Evolutionary conservation across 2,329 filamentous ascomycete species (phyloP).

Genomic region (Cladophialophora psammophila): DNA sequence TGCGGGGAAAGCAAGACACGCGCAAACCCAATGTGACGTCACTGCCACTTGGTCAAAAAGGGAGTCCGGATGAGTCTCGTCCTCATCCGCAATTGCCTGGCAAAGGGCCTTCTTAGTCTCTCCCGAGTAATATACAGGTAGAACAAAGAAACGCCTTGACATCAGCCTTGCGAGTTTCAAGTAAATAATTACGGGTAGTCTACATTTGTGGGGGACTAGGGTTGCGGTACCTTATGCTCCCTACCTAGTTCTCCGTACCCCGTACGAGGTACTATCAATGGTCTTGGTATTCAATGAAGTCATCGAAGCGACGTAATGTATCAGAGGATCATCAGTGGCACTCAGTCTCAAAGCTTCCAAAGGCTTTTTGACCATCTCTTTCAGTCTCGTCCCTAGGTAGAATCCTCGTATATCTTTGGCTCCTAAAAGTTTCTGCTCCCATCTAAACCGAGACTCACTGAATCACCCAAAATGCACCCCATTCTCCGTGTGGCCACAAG

Average conservation of each 20-base stretch:
- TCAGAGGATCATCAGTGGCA: constrained; percentile 6
- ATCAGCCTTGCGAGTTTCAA: not conserved
- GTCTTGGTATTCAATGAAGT: constrained; percentile 27
- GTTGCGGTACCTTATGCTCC: no score
- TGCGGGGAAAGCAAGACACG: constrained; percentile 30
- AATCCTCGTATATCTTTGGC: not conserved
- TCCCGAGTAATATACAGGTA: not conserved
- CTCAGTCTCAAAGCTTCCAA: not conserved
- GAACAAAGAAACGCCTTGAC: not conserved
- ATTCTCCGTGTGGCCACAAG: constrained; percentile 20
- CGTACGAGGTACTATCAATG: not conserved
- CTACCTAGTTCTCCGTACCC: no score
- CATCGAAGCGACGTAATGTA: constrained; percentile 12
- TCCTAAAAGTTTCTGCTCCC: not conserved
- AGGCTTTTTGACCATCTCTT: not conserved
- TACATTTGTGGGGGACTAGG: no score
- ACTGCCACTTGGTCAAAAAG: not conserved
- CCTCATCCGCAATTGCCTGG: no score
- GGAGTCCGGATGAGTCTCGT: not conserved
- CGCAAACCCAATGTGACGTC: constrained; percentile 20
- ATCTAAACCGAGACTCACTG: not conserved
- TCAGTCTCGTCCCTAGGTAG: constrained; percentile 10
- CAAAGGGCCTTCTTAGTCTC: not conserved
- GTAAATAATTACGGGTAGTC: not conserved
- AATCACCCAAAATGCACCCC: constrained; percentile 25